phyloP scores from a whole-genome alignment of 805 yeast species.

The Ascoidea rubescens region DNA sequence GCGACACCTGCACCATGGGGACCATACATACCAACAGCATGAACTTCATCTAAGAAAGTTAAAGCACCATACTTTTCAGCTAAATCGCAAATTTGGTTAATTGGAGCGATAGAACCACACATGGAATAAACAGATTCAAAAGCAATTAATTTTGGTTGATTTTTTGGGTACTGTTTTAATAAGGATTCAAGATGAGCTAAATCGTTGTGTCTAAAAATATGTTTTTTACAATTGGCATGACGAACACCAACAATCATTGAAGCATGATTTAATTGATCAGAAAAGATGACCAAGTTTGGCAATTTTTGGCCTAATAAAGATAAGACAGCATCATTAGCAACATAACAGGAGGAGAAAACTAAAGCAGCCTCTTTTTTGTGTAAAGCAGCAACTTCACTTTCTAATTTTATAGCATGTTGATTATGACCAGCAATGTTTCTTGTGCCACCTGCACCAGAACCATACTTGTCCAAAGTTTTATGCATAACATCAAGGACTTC shows the following conservation, averaged over 20 bases:
- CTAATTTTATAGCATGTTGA: constrained; percentile 74
- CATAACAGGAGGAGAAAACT: constrained; percentile 91
- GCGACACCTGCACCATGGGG: constrained; percentile 99
- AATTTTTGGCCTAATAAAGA: constrained; percentile 84
- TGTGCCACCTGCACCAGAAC: constrained; percentile 99
- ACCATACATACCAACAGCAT: constrained; percentile 98
- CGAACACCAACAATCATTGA: constrained; percentile 95
- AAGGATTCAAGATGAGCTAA: constrained; percentile 67
- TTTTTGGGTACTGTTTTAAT: constrained; percentile 67
- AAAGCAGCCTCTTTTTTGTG: constrained; percentile 93
- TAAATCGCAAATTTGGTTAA: constrained; percentile 80
- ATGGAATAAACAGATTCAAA: constrained; percentile 95
- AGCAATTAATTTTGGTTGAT: constrained; percentile 90
- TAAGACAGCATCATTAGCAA: constrained; percentile 91
- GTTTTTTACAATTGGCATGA: constrained; percentile 80
- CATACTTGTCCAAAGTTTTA: constrained; percentile 70
- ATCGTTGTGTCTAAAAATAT: constrained; percentile 85
- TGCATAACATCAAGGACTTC: constrained; percentile 67
- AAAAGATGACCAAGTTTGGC: constrained; percentile 79
- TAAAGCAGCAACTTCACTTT: constrained; percentile 73
- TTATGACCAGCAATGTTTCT: constrained; percentile 98
- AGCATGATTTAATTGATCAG: constrained; percentile 92
- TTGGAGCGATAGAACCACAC: constrained; percentile 97
- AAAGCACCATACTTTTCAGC: constrained; percentile 97
- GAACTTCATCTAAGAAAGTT: constrained; percentile 96